Evolutionary conservation across 2,329 filamentous ascomycete species (phyloP).

Genomic region (Colletotrichum sp.): DNA sequence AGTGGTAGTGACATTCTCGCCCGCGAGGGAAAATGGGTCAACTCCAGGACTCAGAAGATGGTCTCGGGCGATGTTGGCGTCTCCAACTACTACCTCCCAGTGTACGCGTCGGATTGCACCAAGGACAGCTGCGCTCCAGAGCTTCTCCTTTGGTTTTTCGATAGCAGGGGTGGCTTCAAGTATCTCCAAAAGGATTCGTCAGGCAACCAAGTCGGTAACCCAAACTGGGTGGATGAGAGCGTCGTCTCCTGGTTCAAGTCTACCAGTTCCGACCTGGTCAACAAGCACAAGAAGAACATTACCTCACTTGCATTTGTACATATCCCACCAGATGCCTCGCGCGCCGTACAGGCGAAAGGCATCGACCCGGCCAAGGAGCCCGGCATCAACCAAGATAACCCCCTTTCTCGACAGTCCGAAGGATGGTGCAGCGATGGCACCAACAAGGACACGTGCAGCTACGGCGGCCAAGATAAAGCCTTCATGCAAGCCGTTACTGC

Average conservation of each 20-base stretch:
- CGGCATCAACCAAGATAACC: slow-evolving; percentile 48
- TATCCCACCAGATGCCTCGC: slow-evolving; percentile 49
- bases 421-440: slow-evolving; percentile 48
- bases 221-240: slow-evolving; percentile 49
- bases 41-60: slow-evolving; percentile 46
- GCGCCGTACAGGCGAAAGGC: slow-evolving; percentile 40
- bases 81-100: slow-evolving; percentile 54
- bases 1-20: slow-evolving; percentile 48
- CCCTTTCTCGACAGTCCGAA: slow-evolving; percentile 45
- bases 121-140: slow-evolving; percentile 38
- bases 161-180: slow-evolving; percentile 63
- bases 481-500: slow-evolving; percentile 68
- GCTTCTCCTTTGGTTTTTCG: slow-evolving; percentile 74
- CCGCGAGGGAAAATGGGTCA: slow-evolving; percentile 43
- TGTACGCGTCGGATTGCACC: slow-evolving; percentile 42
- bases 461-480: slow-evolving; percentile 57
- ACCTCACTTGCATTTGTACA: slow-evolving; percentile 55
- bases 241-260: slow-evolving; percentile 51
- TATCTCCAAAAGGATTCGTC: slow-evolving; percentile 43
- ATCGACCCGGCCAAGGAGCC: slow-evolving; percentile 43
- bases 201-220: slow-evolving; percentile 35
- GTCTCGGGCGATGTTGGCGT: slow-evolving; percentile 41
- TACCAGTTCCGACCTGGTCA: slow-evolving; percentile 33
- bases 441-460: slow-evolving; percentile 39
- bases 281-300: slow-evolving; percentile 36